Evolutionary conservation across 768 basidiomycete genomes (phyloP).

Genomic region (Serendipita indica): DNA sequence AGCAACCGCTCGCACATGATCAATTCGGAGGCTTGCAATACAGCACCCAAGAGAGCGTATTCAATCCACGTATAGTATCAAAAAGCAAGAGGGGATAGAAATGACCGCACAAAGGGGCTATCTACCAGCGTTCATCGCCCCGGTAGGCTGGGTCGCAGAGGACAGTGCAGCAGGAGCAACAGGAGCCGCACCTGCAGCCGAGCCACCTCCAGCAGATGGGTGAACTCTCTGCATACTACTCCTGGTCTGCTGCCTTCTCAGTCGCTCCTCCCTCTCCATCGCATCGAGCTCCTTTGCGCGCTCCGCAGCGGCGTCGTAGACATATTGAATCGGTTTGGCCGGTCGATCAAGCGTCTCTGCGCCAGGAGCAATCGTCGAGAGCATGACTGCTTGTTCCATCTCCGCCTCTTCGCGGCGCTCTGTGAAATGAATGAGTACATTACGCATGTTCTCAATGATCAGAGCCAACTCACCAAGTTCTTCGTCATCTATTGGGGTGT

Average conservation of each 20-base stretch:
- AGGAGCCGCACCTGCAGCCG: background rate
- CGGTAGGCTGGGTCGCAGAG: too few species aligned
- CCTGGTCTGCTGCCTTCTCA: background rate
- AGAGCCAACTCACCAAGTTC: background rate
- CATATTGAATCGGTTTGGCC: slow-evolving; percentile 41
- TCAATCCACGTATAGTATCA: too few species aligned
- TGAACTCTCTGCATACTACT: background rate
- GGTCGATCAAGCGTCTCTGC: background rate
- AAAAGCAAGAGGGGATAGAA: too few species aligned
- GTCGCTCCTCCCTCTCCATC: slow-evolving; percentile 18
- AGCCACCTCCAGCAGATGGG: background rate
- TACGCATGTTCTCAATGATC: background rate
- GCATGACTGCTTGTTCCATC: slow-evolving; percentile 4
- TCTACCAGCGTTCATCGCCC: too few species aligned
- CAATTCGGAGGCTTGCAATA: too few species aligned
- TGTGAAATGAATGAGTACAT: background rate
- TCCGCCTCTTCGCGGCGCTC: background rate
- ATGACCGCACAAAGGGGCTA: too few species aligned
- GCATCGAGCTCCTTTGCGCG: slow-evolving; percentile 30
- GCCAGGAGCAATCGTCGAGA: background rate
- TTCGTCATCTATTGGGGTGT: slow-evolving; percentile 15
- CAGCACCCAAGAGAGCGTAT: too few species aligned
- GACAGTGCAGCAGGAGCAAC: too few species aligned
- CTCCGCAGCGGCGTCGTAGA: slow-evolving; percentile 89
- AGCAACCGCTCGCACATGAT: too few species aligned